These are phyloP conservation scores for Sporothrix schenckii DNA, from an alignment of 2,329 filamentous ascomycete genomes.

Conservation along the genomic window DNA sequence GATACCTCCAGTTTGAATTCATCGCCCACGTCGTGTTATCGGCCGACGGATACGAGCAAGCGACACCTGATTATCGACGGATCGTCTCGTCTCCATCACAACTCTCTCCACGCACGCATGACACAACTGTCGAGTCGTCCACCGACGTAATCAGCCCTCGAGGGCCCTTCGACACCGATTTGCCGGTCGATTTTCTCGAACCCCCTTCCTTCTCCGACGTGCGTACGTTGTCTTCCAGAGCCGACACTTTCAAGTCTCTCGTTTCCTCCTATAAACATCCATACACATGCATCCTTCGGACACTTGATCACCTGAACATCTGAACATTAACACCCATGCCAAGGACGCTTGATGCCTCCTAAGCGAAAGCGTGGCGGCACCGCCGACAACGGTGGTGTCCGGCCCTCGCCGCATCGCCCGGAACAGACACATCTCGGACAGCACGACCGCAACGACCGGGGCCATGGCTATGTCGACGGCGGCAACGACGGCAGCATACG, in stretches of 20 bases:
- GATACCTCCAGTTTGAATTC: not conserved
- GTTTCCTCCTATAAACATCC: not conserved
- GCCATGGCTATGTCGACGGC: slow-evolving; percentile 48
- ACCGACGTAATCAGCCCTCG: not conserved
- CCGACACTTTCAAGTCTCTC: slow-evolving; percentile 3
- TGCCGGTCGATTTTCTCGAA: not conserved
- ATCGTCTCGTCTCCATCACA: not conserved
- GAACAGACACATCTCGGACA: slow-evolving; percentile 59
- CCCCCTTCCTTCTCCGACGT: slow-evolving; percentile 26
- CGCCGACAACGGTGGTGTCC: slow-evolving; percentile 53
- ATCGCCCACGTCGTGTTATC: not conserved
- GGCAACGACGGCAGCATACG: slow-evolving; percentile 41
- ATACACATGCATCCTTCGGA: slow-evolving; percentile 16
- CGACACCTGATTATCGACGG: not conserved
- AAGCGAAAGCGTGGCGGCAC: slow-evolving; percentile 60
- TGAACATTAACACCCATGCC: slow-evolving; percentile 30
- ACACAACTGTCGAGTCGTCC: slow-evolving; percentile 15
- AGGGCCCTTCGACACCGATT: not conserved
- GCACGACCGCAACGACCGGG: slow-evolving; percentile 58
- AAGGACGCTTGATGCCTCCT: slow-evolving; percentile 53
- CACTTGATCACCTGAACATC: not conserved
- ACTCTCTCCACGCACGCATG: not conserved
- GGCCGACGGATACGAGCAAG: not conserved
- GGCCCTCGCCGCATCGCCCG: slow-evolving; percentile 66
- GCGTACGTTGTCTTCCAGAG: slow-evolving; percentile 23